phyloP scores from a whole-genome alignment of 352 stramenopile species.

The Phytopythium aichiense region DNA sequence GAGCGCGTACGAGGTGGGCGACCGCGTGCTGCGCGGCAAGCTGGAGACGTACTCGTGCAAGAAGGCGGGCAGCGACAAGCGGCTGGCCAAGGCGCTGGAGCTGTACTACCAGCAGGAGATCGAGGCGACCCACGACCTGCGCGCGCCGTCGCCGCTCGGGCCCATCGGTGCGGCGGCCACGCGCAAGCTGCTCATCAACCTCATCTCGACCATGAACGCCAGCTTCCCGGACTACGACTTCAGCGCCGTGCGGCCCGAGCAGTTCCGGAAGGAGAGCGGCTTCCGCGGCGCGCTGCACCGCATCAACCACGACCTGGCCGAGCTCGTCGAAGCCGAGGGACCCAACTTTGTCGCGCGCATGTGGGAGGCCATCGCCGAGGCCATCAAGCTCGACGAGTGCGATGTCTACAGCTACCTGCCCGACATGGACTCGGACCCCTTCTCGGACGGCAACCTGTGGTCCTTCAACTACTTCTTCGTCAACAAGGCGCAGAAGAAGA shows the following conservation, averaged over 20 bases:
- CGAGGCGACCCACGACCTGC: conserved; percentile 42
- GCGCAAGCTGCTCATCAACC: conserved; percentile 89
- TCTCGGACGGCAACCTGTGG: conserved; percentile 90
- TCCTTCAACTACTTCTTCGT: conserved; percentile 97
- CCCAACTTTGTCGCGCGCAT: conserved; percentile 99
- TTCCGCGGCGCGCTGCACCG: conserved; percentile 83
- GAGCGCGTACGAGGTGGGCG: conserved; percentile 78
- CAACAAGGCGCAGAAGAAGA: conserved; percentile 92
- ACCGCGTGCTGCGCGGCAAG: conserved; percentile 84
- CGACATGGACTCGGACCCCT: conserved; percentile 92
- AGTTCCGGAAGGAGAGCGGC: conserved; percentile 87
- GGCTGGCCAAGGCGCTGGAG: conserved; percentile 87
- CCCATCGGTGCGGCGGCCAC: conserved; percentile 71
- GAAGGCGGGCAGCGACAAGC: conserved; percentile 90
- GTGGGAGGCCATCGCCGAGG: conserved; percentile 89
- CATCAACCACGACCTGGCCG: conserved; percentile 86
- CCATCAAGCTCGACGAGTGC: conserved; percentile 86
- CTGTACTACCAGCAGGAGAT: conserved; percentile 83
- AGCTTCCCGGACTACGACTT: conserved; percentile 94
- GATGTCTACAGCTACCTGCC: conserved; percentile 93
- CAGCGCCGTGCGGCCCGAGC: conserved; percentile 81
- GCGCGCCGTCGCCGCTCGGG: conserved; percentile 75
- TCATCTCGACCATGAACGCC: conserved; percentile 94
- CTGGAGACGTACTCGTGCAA: conserved; percentile 93
- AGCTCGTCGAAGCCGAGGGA: conserved; percentile 95